Conservation (phyloP, 345 rosid genomes). For the Eucalyptus erythrocorys region DNA sequence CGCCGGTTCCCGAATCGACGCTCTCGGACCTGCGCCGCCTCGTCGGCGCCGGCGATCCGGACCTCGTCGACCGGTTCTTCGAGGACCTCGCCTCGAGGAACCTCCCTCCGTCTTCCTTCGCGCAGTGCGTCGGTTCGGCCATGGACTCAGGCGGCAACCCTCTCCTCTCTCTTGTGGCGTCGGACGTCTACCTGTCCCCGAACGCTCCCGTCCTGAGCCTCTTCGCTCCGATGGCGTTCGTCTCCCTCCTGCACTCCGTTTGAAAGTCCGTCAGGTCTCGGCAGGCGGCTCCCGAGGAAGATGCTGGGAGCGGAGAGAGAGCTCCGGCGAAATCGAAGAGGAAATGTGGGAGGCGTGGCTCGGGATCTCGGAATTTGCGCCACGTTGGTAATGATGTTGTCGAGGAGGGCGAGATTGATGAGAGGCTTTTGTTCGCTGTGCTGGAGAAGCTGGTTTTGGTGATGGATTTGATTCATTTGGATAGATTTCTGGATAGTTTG, state of each 20-base stretch:
- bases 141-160: constrained; percentile 38
- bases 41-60: constrained; percentile 21
- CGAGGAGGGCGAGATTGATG: constrained; percentile 24
- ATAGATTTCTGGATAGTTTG: constrained; percentile 71
- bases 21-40: constrained; percentile 46
- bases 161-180: constrained; percentile 36
- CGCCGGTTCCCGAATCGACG: background rate
- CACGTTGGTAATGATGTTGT: constrained; percentile 10
- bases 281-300: background rate
- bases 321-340: background rate
- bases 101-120: constrained; percentile 33
- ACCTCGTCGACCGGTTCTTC: constrained; percentile 31
- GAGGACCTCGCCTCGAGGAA: constrained; percentile 27
- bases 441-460: constrained; percentile 40
- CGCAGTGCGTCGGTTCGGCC: constrained; percentile 33
- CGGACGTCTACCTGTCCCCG: constrained; percentile 48
- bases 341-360: constrained; percentile 1
- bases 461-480: constrained; percentile 53
- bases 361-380: constrained; percentile 44
- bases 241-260: constrained; percentile 58
- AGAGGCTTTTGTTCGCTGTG: constrained; percentile 21
- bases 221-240: constrained; percentile 71
- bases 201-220: constrained; percentile 65
- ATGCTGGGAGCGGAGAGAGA: background rate
- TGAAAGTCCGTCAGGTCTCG: constrained; percentile 50